Evolutionary conservation across 139 green algal species (phyloP).

Genomic region (Asterochloris sp.): DNA sequence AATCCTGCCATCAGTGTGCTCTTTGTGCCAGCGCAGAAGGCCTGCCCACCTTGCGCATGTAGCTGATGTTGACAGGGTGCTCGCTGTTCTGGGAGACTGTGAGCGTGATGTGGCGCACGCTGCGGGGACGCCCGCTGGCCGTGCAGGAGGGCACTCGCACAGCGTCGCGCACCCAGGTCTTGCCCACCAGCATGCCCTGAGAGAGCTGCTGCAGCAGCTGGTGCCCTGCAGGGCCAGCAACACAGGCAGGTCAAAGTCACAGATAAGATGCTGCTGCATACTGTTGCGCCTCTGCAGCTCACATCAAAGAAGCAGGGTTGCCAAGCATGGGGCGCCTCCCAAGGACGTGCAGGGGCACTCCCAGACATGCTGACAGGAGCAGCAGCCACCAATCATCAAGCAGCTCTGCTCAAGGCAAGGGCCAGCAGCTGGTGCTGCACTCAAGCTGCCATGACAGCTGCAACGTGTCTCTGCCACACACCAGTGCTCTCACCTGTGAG

Average conservation of each 20-base stretch:
- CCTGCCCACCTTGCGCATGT: slow-evolving; percentile 9
- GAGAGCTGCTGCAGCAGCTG: slow-evolving; percentile 11
- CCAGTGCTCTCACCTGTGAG: not conserved
- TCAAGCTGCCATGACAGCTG: not conserved
- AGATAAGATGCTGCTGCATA: not conserved
- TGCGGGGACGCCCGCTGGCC: slow-evolving; percentile 4
- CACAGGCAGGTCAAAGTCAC: not conserved
- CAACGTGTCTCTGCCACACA: not conserved
- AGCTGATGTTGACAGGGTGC: slow-evolving; percentile 5
- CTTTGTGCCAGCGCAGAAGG: not conserved
- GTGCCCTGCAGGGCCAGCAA: not conserved
- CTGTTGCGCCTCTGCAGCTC: not conserved
- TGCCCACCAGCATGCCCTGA: slow-evolving; percentile 5
- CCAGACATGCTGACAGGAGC: not conserved
- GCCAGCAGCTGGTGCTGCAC: not conserved
- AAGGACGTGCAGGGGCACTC: too few species aligned
- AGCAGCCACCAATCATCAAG: not conserved
- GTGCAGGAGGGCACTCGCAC: slow-evolving; percentile 3
- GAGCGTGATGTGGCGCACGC: slow-evolving; percentile 15
- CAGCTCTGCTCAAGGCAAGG: not conserved
- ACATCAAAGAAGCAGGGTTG: not conserved
- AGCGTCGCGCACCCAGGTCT: slow-evolving; percentile 8
- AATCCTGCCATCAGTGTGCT: not conserved
- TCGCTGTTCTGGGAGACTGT: not conserved
- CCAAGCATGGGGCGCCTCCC: not conserved